Evolutionary conservation across 1,139 yeast genomes (phyloP).

Genomic region (Pneumocystis carinii): DNA sequence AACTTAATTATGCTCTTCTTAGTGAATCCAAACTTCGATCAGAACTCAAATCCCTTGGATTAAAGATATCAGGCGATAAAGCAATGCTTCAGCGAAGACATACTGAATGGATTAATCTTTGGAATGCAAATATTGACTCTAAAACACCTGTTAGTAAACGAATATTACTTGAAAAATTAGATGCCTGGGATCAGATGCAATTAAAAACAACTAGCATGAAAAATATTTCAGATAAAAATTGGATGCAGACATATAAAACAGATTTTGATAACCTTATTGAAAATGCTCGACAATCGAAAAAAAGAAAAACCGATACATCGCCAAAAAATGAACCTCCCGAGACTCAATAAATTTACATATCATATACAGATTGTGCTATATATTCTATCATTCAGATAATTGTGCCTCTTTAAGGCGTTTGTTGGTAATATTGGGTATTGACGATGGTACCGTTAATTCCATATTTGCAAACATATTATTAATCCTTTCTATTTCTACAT

Average conservation of each 20-base stretch:
- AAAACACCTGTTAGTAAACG: slow-evolving; percentile 45
- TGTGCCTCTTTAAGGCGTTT: not conserved
- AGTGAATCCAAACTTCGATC: slow-evolving; percentile 48
- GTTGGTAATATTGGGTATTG: not conserved
- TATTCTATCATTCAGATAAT: not conserved
- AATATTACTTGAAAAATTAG: slow-evolving; percentile 40
- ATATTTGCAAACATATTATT: not conserved
- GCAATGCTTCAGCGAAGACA: slow-evolving; percentile 53
- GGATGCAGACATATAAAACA: slow-evolving; percentile 37
- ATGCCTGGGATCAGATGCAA: slow-evolving; percentile 48
- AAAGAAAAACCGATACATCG: not conserved
- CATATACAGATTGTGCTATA: not conserved
- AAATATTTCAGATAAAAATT: slow-evolving; percentile 31
- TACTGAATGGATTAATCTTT: slow-evolving; percentile 61
- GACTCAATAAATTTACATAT: not conserved
- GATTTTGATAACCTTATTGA: slow-evolving; percentile 39
- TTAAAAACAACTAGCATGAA: slow-evolving; percentile 4
- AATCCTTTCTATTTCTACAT: not conserved
- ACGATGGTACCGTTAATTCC: not conserved
- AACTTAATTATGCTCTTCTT: slow-evolving; percentile 46
- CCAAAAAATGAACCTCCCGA: not conserved
- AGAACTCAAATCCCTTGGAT: slow-evolving; percentile 37
- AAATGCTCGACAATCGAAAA: slow-evolving; percentile 29
- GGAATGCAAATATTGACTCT: slow-evolving; percentile 77
- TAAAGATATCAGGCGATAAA: slow-evolving; percentile 51